phyloP scores from a whole-genome alignment of 257 asterid species.

The Solanum lycopersicoides region DNA sequence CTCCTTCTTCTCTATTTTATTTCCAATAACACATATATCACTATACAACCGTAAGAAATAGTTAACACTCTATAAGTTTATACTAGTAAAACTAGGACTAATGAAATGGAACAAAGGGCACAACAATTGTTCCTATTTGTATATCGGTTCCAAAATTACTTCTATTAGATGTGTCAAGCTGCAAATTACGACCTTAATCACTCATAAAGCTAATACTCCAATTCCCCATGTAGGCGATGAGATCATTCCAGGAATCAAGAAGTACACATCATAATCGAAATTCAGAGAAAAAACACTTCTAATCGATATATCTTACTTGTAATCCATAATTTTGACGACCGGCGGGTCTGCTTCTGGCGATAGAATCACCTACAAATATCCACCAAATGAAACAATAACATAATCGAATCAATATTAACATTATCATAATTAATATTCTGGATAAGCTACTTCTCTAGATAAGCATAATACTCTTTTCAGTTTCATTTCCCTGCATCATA shows the following conservation, averaged over 20 bases:
- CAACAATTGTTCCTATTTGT: background rate
- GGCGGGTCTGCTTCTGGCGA: slow-evolving; percentile 98
- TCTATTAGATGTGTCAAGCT: background rate
- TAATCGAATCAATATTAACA: background rate
- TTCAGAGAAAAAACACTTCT: background rate
- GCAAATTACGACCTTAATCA: background rate
- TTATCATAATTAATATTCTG: background rate
- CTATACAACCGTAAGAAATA: background rate
- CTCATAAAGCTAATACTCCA: background rate
- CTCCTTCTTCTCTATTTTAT: background rate
- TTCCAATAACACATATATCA: background rate
- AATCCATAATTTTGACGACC: slow-evolving; percentile 88
- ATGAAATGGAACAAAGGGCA: background rate
- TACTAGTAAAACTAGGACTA: background rate
- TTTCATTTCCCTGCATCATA: background rate
- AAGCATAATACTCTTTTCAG: background rate
- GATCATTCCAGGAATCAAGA: background rate
- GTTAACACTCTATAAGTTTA: background rate
- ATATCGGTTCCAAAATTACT: background rate
- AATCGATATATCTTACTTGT: slow-evolving; percentile 48
- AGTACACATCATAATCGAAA: background rate
- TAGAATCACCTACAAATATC: slow-evolving; percentile 60
- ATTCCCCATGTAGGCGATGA: background rate
- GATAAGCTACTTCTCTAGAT: background rate
- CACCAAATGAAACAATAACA: slow-evolving; percentile 1